Base-by-base conservation (phyloP, 495 filamentous ascomycete species). In the Penicillium chermesinum region DNA sequence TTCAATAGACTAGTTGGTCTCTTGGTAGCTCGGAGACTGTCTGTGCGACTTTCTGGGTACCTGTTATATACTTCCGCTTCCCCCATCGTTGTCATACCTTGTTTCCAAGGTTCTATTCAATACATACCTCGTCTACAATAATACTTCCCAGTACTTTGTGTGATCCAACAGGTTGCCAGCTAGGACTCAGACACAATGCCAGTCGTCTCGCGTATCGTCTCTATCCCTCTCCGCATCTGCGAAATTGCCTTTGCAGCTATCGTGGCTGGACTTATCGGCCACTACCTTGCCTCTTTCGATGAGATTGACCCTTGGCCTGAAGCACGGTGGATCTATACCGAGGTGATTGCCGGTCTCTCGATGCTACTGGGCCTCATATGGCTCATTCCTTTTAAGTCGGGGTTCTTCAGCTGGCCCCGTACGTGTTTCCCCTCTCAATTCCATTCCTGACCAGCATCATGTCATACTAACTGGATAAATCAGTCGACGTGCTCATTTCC, bases 311-410 rank as follows among this genome's bases (percentile, higher is more conserved):
- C 62, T 39, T 75, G 72, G 64, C 62, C 67, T 0, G 41, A 75
- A 22, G 67, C 66, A 10, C 70, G 79, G 37, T 79, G 76, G 70
- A 81, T 83, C 61, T 85, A 82, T 59, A 76, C 77, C 36, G 73
- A 78, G 57, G 74, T 82, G 18, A 61, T 85, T n/a, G 76, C 80
- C 13, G 76, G 61, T 5, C 32, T 83, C 41, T 76, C 75, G 6
- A 69, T 82, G 30, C 48, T 83, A 3, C 58, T 77, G 7, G 69
- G 66, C 2, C 53, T 82, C 3, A 51, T 82, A 52, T 79, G 76
- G 73, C 54, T 83, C 37, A 70, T 85, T 17, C 81, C 78, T 0
- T 75, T 75, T 57, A 71, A 72, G 0, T 61, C 55, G 8, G 59
- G 67, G 27, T 73, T 74, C 59, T 70, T 73, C 46, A 55, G 62